phyloP scores from a whole-genome alignment of 164 flowering plant genomes.

The grape (Vitis vinifera) region DNA sequence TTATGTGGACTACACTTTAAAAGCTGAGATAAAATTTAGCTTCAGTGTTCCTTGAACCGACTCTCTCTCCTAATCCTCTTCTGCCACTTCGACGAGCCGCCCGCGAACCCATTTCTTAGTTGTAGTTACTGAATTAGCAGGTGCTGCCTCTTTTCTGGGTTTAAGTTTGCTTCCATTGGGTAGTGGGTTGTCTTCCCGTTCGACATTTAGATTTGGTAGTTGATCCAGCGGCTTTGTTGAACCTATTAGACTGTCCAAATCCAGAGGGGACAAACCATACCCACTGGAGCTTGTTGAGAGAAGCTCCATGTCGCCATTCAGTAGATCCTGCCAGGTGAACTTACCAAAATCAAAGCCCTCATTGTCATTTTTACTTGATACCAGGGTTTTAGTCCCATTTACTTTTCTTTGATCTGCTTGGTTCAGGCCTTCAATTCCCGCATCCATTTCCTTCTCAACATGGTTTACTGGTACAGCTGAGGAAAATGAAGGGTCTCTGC shows the following conservation, averaged over 20 bases:
- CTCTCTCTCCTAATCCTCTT: slow-evolving; percentile 8
- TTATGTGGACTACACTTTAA: too few relatives aligned
- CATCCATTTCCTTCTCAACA: slow-evolving; percentile 11
- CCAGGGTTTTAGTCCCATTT: slow-evolving; percentile 21
- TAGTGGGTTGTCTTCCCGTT: neutral
- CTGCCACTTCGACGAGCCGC: slow-evolving; percentile 50
- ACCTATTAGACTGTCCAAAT: slow-evolving; percentile 9
- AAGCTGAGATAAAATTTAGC: too few relatives aligned
- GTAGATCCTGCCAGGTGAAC: slow-evolving; percentile 11
- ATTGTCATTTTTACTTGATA: neutral
- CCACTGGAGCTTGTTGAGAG: slow-evolving; percentile 9
- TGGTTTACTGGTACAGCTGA: slow-evolving; percentile 15
- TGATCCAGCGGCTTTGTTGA: slow-evolving; percentile 6
- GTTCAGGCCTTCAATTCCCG: slow-evolving; percentile 4
- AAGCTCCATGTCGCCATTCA: slow-evolving; percentile 16
- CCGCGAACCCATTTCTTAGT: slow-evolving; percentile 68
- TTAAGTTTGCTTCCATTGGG: slow-evolving; percentile 14
- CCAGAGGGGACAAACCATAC: slow-evolving; percentile 6
- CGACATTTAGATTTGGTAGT: slow-evolving; percentile 12
- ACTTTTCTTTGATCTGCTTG: slow-evolving; percentile 11
- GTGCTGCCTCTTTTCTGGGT: slow-evolving; percentile 1
- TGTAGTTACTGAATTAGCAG: slow-evolving; percentile 10
- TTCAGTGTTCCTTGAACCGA: too few relatives aligned
- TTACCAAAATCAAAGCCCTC: slow-evolving; percentile 13
- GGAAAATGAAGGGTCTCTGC: slow-evolving; percentile 11